Evolutionary conservation across 169 alveolate genomes (phyloP), one percentile per base, ranked within the genome.

Genomic region (Eimeria maxima): DNA sequence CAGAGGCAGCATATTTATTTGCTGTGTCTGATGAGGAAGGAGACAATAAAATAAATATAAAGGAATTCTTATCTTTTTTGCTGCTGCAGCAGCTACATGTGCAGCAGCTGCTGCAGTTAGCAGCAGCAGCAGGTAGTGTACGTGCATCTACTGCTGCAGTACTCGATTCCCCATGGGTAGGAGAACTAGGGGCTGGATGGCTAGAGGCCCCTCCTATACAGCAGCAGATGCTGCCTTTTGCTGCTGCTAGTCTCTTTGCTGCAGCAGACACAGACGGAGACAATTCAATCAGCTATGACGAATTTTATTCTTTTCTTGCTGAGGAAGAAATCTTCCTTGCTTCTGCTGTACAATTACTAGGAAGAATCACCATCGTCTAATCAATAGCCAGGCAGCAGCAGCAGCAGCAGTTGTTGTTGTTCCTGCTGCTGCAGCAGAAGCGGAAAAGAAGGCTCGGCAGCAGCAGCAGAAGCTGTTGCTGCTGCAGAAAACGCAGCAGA

Each of bases 81-180:
- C 90, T 81, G 90, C 73, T 81, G 71, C 90, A 81, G 90, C 90
- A 81, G 90, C 90, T 81, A 38, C 90, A 81, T 47, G n/a, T 81
- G 24, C 90, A 81, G 73, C 90, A 81, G 50, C 73, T 81, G 3
- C 45, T 76, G 63, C 87, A 76, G 18, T 47, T 50, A 24, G 73
- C 67, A 53, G 90, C 90, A 81, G 90, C 90, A 47, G 65, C 55
- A 76, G 80, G 24, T 5, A 76, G 29, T 6, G 2, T 13, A 0
- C 90, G 71, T 16, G 42, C 38, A 33, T 33, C 67, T 4, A 8
- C 27, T 38, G 50, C 55, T 24, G 50, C 73, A 6, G 90, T 50
- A 8, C 13, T 81, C 11, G 90, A 81, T n/a, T 50, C 73, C 29
- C 90, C 90, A n/a, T 81, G 90, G 90, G 33, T 24, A 33, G 67